Base-by-base conservation (phyloP, 2,329 filamentous ascomycete species). In the Diaporthe capsici region DNA sequence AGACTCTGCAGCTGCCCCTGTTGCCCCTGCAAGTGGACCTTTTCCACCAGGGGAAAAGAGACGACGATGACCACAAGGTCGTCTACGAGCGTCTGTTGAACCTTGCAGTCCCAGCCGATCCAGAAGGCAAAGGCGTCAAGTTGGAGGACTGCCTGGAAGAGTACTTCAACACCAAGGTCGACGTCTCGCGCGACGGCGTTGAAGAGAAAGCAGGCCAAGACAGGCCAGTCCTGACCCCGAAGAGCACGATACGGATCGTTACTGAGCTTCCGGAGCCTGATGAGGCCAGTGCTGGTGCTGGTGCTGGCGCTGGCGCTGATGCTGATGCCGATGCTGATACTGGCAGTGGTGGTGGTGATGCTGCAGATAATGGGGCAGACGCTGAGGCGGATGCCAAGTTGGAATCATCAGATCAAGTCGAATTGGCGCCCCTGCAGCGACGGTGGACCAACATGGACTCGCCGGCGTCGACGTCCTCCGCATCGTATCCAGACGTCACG, bases 151-250 rank as follows among this genome's bases (percentile, higher is more conserved):
- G 96, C 80, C 85, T 99, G 25, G 96, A 98, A 82, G 92, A 94
- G 72, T 98, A 98, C 81, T 98, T 98, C 88, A 98, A 98, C 84
- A 96, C 96, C 75, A 90, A 92, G 74, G 95, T 99, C 72, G 95
- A 98, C 80, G 95, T 99, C 3, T 92, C 94, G 78, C 90, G 96
- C 71, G 94, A 96, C 75, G 90, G 88, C 72, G 84, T 88, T 44
- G 89, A 90, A 72, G 88, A 92, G 78, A 89, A 90, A 79, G 77
- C 81, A 44, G 82, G 80, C 31, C 49, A 28, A 22, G 85, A 85
- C 25, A 80, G 80, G 47, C 77, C 80, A 79, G 34, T 83, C 77
- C 68, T 80, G 13, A 74, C 75, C 28, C 76, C 80, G 15, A 80
- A 79, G 76, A 82, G 77, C 72, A 85, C 84, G 2, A 84, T 85